These are phyloP conservation scores for Cordyceps tenuipes DNA, from an alignment of 2,329 filamentous ascomycete species.

Conservation along the genomic window DNA sequence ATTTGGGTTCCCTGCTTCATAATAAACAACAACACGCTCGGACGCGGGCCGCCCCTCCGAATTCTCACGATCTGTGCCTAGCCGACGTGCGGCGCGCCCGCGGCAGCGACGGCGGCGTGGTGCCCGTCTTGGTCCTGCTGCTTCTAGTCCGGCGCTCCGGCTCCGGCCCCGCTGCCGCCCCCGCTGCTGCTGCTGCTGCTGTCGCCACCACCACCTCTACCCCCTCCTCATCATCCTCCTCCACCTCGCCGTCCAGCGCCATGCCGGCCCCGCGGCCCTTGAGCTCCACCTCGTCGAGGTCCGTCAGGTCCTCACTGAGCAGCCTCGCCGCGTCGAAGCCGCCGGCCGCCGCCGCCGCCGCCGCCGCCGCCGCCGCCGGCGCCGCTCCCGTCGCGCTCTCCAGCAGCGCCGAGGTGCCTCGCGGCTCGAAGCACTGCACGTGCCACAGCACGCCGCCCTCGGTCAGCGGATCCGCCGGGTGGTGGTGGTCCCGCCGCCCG, in stretches of 20 bases:
- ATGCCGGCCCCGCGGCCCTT: conserved; percentile 54
- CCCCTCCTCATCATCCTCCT: not conserved
- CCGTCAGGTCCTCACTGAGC: conserved; percentile 81
- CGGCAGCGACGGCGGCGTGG: not conserved
- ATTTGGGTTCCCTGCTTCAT: not conserved
- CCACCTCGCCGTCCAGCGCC: conserved; percentile 21
- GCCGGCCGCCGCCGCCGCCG: not conserved
- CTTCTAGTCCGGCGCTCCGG: not conserved
- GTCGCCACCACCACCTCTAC: too few relatives aligned
- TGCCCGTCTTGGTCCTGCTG: not conserved
- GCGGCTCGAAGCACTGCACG: conserved; percentile 67
- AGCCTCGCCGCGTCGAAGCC: conserved; percentile 51
- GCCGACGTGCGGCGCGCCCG: not conserved
- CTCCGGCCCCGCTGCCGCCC: not conserved
- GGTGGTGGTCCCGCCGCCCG: conserved; percentile 19
- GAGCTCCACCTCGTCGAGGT: conserved; percentile 85
- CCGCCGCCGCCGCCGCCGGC: too few relatives aligned
- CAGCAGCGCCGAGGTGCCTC: conserved; percentile 71
- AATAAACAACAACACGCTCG: not conserved
- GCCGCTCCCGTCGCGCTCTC: conserved; percentile 47
- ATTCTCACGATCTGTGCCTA: not conserved
- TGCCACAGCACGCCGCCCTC: conserved; percentile 86
- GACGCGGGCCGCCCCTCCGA: too few relatives aligned
- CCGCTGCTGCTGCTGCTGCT: not conserved
- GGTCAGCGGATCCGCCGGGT: conserved; percentile 44